A percentile compares a stretch with the other conserved stretches of the same genome.
Evolutionary conservation across 2,329 filamentous ascomycete genomes (phyloP).

Genomic region (Fusarium albidum): DNA sequence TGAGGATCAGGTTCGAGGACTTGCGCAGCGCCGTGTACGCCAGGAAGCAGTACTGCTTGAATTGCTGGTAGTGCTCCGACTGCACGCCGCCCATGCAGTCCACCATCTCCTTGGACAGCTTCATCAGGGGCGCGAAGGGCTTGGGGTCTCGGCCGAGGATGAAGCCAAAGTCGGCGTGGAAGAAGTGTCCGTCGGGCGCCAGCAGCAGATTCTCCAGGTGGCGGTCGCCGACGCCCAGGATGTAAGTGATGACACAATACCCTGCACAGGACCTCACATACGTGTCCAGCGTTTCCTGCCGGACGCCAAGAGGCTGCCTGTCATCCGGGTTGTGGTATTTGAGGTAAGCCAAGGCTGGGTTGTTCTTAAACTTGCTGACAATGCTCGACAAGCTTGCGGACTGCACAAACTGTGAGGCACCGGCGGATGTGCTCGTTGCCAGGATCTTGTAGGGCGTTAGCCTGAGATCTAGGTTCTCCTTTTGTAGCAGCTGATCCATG

Average conservation of each 20-base stretch:
- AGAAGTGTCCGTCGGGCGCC: conserved; percentile 90
- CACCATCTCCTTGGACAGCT: conserved; percentile 97
- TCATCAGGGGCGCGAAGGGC: conserved; percentile 96
- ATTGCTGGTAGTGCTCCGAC: conserved; percentile 83
- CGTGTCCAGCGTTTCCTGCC: conserved; percentile 91
- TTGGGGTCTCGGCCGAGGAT: conserved; percentile 97
- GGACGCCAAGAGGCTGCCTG: conserved; percentile 80
- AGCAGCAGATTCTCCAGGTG: conserved; percentile 96
- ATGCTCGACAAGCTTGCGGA: conserved; percentile 86
- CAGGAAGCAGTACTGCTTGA: conserved; percentile 96
- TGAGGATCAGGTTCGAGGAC: conserved; percentile 88
- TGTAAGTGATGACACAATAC: conserved; percentile 98
- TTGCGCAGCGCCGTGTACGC: conserved; percentile 93
- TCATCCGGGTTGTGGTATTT: conserved; percentile 90
- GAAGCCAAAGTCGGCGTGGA: conserved; percentile 98
- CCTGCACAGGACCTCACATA: conserved; percentile 96
- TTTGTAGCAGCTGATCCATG: conserved; percentile 94
- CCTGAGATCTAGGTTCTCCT: conserved; percentile 95
- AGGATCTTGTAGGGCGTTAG: conserved; percentile 96
- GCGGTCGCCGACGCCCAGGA: conserved; percentile 93
- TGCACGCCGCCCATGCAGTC: conserved; percentile 93
- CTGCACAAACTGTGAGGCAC: conserved; percentile 92
- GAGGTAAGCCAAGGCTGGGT: conserved; percentile 81
- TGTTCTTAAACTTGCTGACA: conserved; percentile 79
- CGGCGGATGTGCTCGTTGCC: conserved; percentile 87